Conservation (phyloP, 148 eudicot genomes). For the Rhododendron ferrugineum region DNA sequence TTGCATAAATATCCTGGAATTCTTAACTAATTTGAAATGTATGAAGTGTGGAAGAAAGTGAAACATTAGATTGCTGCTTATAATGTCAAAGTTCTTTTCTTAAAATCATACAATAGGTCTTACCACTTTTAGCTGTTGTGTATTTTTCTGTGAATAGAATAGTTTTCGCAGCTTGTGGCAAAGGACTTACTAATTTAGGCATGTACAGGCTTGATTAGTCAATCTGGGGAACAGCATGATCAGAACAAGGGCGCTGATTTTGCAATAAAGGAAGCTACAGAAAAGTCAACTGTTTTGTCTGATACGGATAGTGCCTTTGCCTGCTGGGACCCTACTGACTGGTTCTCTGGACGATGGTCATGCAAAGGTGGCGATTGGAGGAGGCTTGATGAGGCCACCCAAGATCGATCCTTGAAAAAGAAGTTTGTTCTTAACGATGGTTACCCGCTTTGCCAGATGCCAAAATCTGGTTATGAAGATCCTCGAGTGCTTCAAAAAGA, state of each 20-base stretch:
- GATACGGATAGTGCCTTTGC: constrained; percentile 47
- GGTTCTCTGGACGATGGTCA: constrained; percentile 68
- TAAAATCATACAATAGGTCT: neutral
- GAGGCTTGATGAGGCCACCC: constrained; percentile 67
- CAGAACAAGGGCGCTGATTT: constrained; percentile 37
- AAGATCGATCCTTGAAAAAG: constrained; percentile 51
- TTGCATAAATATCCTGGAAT: neutral
- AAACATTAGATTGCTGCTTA: neutral
- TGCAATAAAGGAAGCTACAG: constrained; percentile 38
- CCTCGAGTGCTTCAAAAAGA: constrained; percentile 71
- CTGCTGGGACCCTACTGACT: constrained; percentile 40
- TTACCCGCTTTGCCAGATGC: constrained; percentile 81
- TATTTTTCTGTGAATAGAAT: neutral
- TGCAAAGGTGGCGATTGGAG: constrained; percentile 98
- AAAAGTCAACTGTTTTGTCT: constrained; percentile 36
- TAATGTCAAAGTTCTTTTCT: neutral
- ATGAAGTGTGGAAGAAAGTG: neutral
- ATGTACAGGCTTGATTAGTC: constrained; percentile 37
- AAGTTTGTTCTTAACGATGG: constrained; percentile 88
- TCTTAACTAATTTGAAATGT: neutral
- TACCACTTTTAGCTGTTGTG: neutral
- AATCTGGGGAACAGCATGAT: constrained; percentile 38
- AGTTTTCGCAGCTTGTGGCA: neutral
- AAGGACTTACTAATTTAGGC: constrained; percentile 11
- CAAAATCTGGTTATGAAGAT: constrained; percentile 78